These are phyloP conservation scores for Aspergillus cristatus DNA, from an alignment of 495 filamentous ascomycete genomes.

Conservation along the genomic window DNA sequence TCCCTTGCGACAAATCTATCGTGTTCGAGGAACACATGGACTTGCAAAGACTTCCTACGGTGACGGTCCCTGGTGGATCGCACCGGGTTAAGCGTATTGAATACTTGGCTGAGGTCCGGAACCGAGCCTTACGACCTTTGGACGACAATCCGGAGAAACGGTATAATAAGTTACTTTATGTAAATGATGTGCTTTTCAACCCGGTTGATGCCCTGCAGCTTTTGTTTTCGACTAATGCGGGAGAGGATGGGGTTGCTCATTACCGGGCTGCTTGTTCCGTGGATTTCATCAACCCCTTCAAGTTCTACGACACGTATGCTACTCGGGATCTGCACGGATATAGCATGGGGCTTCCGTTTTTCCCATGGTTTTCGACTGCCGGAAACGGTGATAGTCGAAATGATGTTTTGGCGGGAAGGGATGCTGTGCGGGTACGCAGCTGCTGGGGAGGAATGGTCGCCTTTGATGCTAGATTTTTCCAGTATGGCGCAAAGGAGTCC, in stretches of 20 bases:
- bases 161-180: slow-evolving; percentile 63
- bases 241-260: slow-evolving; percentile 42
- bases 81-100: slow-evolving; percentile 60
- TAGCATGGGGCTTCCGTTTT: slow-evolving; percentile 60
- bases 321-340: slow-evolving; percentile 67
- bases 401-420: slow-evolving; percentile 52
- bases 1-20: slow-evolving; percentile 43
- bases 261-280: slow-evolving; percentile 76
- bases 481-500: slow-evolving; percentile 5
- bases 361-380: slow-evolving; percentile 59
- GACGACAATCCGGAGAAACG: slow-evolving; percentile 29
- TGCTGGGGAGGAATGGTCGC: slow-evolving; percentile 82
- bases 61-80: slow-evolving; percentile 53
- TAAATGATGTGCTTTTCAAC: slow-evolving; percentile 70
- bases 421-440: slow-evolving; percentile 63
- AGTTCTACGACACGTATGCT: slow-evolving; percentile 78
- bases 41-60: slow-evolving; percentile 40
- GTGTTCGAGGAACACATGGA: slow-evolving; percentile 48
- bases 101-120: slow-evolving; percentile 69
- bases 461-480: slow-evolving; percentile 63
- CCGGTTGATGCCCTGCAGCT: slow-evolving; percentile 62
- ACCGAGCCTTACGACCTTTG: slow-evolving; percentile 60
- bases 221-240: slow-evolving; percentile 65
- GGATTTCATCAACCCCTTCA: slow-evolving; percentile 68
- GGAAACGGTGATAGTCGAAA: slow-evolving; percentile 47